phyloP scores from a whole-genome alignment of 306 rosid species.

The Ceratonia siliqua region DNA sequence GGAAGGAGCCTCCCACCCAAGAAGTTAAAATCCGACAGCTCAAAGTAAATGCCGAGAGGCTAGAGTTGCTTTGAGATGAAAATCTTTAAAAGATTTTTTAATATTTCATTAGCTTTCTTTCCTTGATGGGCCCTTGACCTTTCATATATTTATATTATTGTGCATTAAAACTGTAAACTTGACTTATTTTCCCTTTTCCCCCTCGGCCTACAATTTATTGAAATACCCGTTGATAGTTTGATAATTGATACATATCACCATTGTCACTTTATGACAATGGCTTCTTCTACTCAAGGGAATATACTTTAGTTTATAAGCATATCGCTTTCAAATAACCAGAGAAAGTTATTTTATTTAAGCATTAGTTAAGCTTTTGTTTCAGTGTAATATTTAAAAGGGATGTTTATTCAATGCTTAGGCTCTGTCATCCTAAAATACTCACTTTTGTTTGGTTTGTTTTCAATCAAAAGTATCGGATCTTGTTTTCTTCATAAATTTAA shows the following conservation, averaged over 20 bases:
- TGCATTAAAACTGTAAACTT: no score
- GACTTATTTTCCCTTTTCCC: no score
- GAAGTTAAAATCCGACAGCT: neutral
- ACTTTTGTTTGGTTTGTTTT: neutral
- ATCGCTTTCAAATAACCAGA: neutral
- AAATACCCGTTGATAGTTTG: no score
- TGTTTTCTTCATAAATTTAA: neutral
- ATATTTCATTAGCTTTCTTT: neutral
- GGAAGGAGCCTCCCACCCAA: neutral
- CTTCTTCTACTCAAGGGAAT: neutral
- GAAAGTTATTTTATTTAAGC: neutral
- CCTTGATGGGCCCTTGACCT: conserved; percentile 13
- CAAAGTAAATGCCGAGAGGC: neutral
- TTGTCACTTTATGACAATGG: neutral
- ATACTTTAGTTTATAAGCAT: neutral
- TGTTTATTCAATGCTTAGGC: neutral
- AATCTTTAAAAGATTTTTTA: neutral
- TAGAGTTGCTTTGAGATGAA: conserved; percentile 18
- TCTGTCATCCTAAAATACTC: neutral
- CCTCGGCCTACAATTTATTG: no score
- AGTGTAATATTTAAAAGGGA: neutral
- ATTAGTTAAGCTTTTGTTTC: neutral
- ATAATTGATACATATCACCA: neutral
- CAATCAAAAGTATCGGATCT: neutral
- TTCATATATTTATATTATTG: neutral